Base-by-base conservation (phyloP, 176 grass and related monocot species). In the Avena insularis region DNA sequence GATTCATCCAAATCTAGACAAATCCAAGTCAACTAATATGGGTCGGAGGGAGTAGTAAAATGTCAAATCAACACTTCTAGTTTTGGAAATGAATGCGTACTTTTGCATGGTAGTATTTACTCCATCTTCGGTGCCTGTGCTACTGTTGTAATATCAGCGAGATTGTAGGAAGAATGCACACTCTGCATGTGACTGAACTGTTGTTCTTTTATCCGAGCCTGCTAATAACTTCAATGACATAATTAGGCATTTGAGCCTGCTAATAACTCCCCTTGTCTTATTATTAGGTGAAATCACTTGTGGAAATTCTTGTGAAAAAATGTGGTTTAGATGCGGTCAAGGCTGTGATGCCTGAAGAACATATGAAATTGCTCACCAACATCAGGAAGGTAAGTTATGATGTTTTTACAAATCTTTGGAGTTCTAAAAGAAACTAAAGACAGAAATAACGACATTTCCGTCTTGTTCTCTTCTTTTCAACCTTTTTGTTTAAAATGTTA, bases 311-410 rank as follows among this genome's bases (percentile, higher is more conserved):
- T 3, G 90, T 98, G 56, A 94, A 79, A 64, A 98, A 96, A 94
- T 98, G 96, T 90, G 96, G 96, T 67, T 88, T 98, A 72, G 93
- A 96, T 75, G 96, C 96, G 38, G 96, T 98, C 45, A 98, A 94
- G 75, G 90, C 89, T 59, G 93, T 94, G 56, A 98, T 98, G 90
- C 96, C 96, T 36, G 90, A 96, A 87, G 96, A 98, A 82, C 96
- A 98, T 83, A 94, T 98, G 88, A 98, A 96, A 82, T 74, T 98
- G 79, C 84, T 98, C 12, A 91, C 90, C 46, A 98, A 96, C 45
- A 98, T 98, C 77, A 89, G 92, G 58, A 96, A 96, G 96, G 96
- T 98, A 83, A 83, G 78, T 75, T 77, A 25, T 35, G 11, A 35
- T 59, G 61, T 67, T 86, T 86, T 54, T 51, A 13, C 23, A 31